Conservation (phyloP, 108 stramenopile genomes). For the Fragilariopsis cylindrus region DNA sequence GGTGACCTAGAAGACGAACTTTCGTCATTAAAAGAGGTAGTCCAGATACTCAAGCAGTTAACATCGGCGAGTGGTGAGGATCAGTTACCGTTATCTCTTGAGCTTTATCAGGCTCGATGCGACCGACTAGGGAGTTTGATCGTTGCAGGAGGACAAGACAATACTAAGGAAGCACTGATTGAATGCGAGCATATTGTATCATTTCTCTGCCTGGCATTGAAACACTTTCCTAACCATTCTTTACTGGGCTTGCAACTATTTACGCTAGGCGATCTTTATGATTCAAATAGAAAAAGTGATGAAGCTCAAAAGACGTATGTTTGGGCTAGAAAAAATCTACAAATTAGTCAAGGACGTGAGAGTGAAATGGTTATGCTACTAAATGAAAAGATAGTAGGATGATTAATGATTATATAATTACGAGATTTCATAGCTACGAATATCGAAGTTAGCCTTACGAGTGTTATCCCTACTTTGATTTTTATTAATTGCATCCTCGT, state of each 20-base stretch:
- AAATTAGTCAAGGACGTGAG: constrained; percentile 23
- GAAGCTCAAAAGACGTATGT: constrained; percentile 16
- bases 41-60: constrained; percentile 2
- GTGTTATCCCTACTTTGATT: too few species aligned
- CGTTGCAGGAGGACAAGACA: constrained; percentile 17
- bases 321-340: constrained; percentile 18
- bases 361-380: constrained; percentile 24
- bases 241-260: constrained; percentile 62
- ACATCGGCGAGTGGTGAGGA: not conserved
- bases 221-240: constrained; percentile 46
- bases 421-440: not conserved
- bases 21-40: constrained; percentile 6
- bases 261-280: constrained; percentile 61
- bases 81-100: not conserved
- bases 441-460: too few species aligned
- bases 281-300: not conserved
- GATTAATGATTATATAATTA: not conserved
- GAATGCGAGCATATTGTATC: constrained; percentile 49
- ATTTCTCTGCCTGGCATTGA: constrained; percentile 39
- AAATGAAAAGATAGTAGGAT: constrained; percentile 16
- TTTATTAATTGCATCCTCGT: too few species aligned
- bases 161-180: constrained; percentile 8
- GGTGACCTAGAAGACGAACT: constrained; percentile 14
- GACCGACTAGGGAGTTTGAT: constrained; percentile 27
- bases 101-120: constrained; percentile 28